Evolutionary conservation across 257 asterid genomes (phyloP), one percentile per base, ranked within the genome.

Genomic region (Vinca minor): DNA sequence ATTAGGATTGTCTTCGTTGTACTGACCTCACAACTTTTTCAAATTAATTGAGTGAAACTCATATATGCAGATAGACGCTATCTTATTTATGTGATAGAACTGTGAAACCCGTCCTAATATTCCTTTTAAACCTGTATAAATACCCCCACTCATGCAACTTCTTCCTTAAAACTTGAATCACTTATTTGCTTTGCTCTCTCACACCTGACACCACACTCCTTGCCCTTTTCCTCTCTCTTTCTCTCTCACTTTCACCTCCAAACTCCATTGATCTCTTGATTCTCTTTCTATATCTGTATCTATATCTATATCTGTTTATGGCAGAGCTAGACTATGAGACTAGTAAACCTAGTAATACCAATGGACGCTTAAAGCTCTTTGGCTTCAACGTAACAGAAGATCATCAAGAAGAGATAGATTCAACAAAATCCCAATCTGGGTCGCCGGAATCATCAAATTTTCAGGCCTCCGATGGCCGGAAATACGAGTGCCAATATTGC

Each of bases 401-500:
- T 34, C 38, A 82, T n/a, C n/a, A n/a, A n/a, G n/a, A n/a, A 31
- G 86, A 85, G 29, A 91, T 78, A 39, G 87, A 64, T 6, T 73
- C 91, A 20, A 68, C 78, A 6, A 84, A 75, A 44, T 53, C 83
- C 17, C 65, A 74, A 6, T 71, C 84, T 1, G 79, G 50, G 1
- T 74, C 83, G 23, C 81, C 86, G 84, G 91, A 80, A 0, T 38
- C 77, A 59, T 67, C 71, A n/a, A n/a, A n/a, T 0, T 78, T 72
- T 35, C 66, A 83, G 72, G 62, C 84, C 7, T 20, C 82, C 61
- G 95, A 84, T 17, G 85, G 95, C 79, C 86, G 98, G 76, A 88
- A 83, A 32, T 91, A 86, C 76, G 98, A 91, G 95, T 91, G 98
- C 64, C 98, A 91, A 35, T 91, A 91, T 76, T 91, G 98, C 74